Conservation (phyloP, 2,329 filamentous ascomycete species). For the Diaporthe destruens region DNA sequence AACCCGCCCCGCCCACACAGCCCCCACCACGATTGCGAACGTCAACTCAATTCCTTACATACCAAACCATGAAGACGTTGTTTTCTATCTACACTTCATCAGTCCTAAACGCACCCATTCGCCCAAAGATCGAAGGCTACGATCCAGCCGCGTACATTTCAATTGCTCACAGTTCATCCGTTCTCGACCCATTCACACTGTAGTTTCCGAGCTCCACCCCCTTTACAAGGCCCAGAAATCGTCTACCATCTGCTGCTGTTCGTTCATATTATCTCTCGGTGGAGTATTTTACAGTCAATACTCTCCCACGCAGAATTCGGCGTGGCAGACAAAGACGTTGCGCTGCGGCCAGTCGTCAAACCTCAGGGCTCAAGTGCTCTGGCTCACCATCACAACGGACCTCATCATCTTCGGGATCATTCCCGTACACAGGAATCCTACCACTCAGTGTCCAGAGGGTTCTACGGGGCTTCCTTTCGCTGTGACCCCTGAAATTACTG, state of each 20-base stretch:
- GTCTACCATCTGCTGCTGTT: background rate
- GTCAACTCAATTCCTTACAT: background rate
- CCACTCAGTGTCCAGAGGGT: background rate
- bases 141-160: too few relatives aligned
- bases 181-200: background rate
- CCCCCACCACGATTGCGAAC: constrained; percentile 5
- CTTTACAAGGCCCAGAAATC: background rate
- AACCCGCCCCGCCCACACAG: too few relatives aligned
- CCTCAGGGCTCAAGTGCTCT: too few relatives aligned
- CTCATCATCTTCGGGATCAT: background rate
- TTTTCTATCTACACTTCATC: background rate
- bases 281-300: background rate
- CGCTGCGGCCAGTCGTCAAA: background rate
- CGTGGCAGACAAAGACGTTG: background rate
- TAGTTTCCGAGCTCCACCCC: background rate
- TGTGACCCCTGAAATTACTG: background rate
- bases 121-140: background rate
- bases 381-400: background rate
- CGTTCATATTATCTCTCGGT: background rate
- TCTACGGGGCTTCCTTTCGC: background rate
- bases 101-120: background rate
- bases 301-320: background rate
- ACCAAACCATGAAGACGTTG: background rate
- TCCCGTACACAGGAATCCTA: background rate
- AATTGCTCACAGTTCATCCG: too few relatives aligned